Conservation (phyloP, 139 green algal species). For the Chlorella sp. region DNA sequence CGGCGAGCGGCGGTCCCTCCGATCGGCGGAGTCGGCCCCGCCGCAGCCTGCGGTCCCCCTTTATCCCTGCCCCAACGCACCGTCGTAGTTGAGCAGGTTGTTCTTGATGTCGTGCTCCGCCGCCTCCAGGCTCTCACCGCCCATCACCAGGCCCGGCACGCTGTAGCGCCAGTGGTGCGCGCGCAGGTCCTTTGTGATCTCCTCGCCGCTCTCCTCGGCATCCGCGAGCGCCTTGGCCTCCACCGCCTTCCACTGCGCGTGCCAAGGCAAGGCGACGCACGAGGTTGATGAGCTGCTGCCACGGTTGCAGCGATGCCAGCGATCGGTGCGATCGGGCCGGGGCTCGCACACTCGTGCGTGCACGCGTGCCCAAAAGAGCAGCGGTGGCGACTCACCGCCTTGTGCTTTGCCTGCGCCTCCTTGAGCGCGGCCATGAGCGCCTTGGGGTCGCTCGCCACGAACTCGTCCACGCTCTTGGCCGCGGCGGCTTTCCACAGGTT, state of each 20-base stretch:
- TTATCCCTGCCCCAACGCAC: conserved; percentile 12
- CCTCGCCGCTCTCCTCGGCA: conserved; percentile 38
- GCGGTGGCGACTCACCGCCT: conserved; percentile 15
- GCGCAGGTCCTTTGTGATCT: conserved; percentile 18
- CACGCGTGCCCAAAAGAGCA: no score
- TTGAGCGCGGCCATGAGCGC: conserved; percentile 26
- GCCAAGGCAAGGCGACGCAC: not conserved
- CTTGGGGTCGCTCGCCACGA: conserved; percentile 11
- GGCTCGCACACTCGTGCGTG: no score
- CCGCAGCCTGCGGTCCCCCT: no score
- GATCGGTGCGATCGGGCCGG: no score
- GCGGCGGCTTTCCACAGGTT: conserved; percentile 11
- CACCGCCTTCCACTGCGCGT: conserved; percentile 25
- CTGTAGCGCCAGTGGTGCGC: conserved; percentile 39
- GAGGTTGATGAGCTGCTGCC: no score
- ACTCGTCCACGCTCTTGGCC: conserved; percentile 3
- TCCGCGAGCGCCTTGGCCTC: conserved; percentile 11
- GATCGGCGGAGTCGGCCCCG: no score
- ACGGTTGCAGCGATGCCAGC: no score
- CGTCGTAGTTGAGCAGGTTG: conserved; percentile 49
- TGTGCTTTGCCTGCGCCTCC: conserved; percentile 18
- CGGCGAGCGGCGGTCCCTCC: no score
- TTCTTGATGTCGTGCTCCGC: conserved; percentile 42
- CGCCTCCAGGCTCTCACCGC: conserved; percentile 37
- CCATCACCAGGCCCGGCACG: conserved; percentile 29